Conservation (phyloP, 139 green algal genomes). For the Chlorella ohadii region DNA sequence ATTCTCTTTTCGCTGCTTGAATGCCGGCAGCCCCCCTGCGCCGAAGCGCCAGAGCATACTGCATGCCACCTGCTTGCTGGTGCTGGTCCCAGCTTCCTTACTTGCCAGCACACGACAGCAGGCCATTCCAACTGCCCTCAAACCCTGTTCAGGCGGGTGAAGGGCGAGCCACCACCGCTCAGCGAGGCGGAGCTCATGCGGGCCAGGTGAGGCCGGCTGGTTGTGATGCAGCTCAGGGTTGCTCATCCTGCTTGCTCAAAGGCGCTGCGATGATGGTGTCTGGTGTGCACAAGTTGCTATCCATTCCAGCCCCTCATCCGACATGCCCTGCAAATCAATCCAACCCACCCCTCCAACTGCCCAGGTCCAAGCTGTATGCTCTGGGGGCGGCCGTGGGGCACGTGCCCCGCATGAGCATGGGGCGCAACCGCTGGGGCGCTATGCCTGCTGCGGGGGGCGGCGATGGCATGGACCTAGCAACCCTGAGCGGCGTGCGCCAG, state of each 20-base stretch:
- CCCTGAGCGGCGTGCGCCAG: background rate
- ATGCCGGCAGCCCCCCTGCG: no score
- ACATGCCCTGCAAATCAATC: no score
- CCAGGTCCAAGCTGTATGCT: background rate
- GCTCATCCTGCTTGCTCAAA: no score
- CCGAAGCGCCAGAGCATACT: no score
- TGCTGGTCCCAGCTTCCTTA: no score
- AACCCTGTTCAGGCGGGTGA: constrained; percentile 10
- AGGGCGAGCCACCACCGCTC: constrained; percentile 39
- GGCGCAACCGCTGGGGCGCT: constrained; percentile 25
- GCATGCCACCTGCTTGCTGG: no score
- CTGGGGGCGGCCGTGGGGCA: constrained; percentile 48
- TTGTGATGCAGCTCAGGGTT: no score
- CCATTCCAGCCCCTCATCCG: background rate
- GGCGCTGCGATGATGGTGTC: no score
- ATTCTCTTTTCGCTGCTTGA: no score
- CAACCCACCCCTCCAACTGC: background rate
- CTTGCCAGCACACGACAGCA: no score
- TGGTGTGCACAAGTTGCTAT: no score
- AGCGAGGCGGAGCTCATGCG: constrained; percentile 43
- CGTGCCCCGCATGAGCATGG: constrained; percentile 44
- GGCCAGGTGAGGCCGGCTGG: background rate
- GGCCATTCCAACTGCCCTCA: no score
- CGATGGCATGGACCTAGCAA: background rate
- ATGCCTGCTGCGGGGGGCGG: background rate